These are phyloP conservation scores for Prunus salicina DNA, from an alignment of 306 rosid species.

Conservation along the genomic window DNA sequence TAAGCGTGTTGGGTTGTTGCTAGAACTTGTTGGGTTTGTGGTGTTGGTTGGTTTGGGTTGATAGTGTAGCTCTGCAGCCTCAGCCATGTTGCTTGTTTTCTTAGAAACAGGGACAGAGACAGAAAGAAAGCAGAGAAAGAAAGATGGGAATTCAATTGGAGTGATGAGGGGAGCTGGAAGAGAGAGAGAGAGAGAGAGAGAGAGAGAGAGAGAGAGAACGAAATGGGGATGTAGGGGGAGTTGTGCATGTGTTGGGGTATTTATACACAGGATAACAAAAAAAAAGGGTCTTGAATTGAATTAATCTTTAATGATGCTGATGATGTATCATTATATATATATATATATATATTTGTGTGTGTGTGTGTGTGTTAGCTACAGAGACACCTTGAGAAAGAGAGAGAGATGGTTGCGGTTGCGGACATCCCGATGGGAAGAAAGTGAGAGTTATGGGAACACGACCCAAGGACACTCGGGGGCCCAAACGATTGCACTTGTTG, in stretches of 20 bases:
- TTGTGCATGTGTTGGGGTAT: conserved; percentile 69
- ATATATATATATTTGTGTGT: not conserved
- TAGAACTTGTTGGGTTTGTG: conserved; percentile 11
- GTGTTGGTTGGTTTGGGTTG: conserved; percentile 37
- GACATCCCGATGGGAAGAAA: conserved; percentile 58
- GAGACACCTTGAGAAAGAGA: not conserved
- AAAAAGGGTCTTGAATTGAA: conserved; percentile 14
- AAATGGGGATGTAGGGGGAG: conserved; percentile 35
- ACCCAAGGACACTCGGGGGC: conserved; percentile 51
- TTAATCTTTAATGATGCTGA: not conserved
- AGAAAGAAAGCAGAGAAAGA: conserved; percentile 4
- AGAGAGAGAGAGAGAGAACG: conserved; percentile 7
- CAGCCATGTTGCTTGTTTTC: conserved; percentile 31
- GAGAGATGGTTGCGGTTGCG: conserved; percentile 35
- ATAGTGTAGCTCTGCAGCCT: conserved; percentile 37
- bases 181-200: conserved; percentile 13
- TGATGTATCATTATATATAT: not conserved
- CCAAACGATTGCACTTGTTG: conserved; percentile 48
- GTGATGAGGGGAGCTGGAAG: not conserved
- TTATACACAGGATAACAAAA: conserved; percentile 44
- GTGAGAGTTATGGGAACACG: conserved; percentile 66
- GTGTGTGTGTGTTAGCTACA: not conserved
- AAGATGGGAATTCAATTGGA: not conserved
- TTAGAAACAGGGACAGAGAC: conserved; percentile 12
- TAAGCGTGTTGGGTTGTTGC: conserved; percentile 38